phyloP scores from a whole-genome alignment of 2,329 filamentous ascomycete genomes.

The Ilyonectria destructans region DNA sequence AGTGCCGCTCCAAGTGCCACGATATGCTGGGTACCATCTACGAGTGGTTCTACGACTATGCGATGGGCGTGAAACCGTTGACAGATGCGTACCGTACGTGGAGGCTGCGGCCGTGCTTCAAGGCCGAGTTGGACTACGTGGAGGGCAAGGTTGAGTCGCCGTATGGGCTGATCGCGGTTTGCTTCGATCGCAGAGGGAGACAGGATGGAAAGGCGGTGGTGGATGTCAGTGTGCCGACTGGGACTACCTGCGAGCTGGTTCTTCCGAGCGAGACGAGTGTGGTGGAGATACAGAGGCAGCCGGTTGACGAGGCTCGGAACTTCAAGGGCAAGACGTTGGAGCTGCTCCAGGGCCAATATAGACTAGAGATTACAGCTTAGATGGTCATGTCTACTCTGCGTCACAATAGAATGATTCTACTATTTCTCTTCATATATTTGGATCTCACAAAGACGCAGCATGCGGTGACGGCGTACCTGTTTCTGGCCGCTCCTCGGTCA shows the following conservation, averaged over 20 bases:
- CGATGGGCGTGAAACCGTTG: slow-evolving; percentile 57
- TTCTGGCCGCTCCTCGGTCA: neutral
- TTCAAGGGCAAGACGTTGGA: slow-evolving; percentile 33
- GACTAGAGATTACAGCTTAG: slow-evolving; percentile 38
- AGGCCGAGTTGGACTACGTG: slow-evolving; percentile 58
- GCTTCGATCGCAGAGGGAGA: slow-evolving; percentile 37
- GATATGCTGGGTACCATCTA: slow-evolving; percentile 66
- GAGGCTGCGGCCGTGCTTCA: slow-evolving; percentile 57
- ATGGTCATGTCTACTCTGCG: neutral
- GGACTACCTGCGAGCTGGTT: slow-evolving; percentile 42
- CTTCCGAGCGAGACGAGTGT: slow-evolving; percentile 36
- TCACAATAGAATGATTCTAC: slow-evolving; percentile 4
- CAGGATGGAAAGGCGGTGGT: slow-evolving; percentile 32
- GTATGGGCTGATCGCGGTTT: slow-evolving; percentile 54
- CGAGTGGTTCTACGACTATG: slow-evolving; percentile 63
- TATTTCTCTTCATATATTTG: neutral
- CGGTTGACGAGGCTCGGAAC: neutral
- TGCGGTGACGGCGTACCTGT: neutral
- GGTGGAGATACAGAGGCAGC: slow-evolving; percentile 34
- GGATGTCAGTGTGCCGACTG: slow-evolving; percentile 40
- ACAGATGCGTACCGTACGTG: slow-evolving; percentile 59
- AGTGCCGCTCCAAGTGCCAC: slow-evolving; percentile 62
- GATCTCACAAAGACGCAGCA: too few species aligned
- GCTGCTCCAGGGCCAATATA: slow-evolving; percentile 41
- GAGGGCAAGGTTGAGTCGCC: slow-evolving; percentile 58